Evolutionary conservation across 2,329 filamentous ascomycete species (phyloP), one percentile per base, ranked within the genome.

Genomic region (Didymella exigua): DNA sequence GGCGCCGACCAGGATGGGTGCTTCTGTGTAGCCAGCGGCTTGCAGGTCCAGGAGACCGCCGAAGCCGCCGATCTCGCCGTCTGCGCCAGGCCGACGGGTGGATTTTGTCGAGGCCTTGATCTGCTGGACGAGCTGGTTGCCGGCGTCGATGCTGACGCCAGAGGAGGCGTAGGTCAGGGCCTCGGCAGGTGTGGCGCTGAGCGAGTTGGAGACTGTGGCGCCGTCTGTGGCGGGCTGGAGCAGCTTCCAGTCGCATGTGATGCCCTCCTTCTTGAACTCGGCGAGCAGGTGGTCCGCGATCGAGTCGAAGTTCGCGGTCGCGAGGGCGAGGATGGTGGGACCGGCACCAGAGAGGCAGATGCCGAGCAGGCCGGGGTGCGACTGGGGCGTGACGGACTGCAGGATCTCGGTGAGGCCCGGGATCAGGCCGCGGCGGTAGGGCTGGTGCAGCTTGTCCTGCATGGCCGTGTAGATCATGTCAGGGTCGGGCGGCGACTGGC

Each of bases 361-460:
- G 34, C 95, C 95, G 49, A 97, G 83, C 49, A 99, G 85, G 5
- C 95, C 95, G 1, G 90, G 87, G 73, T 97, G 91, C 5, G 89
- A 89, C 70, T 86, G 84, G 24, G 93, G 95, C 10, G 90, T 96
- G 81, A 98, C 93, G 56, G 89, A 93, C 74, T 91, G 86, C 47
- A 99, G 86, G 49, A 99, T 93, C 72, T 96, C 89, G 14, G 90
- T 89, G 53, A 99, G 83, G 0, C 93, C 95, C 1, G 95, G 95
- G 65, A 99, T 96, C 59, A 99, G 84, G 2, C 85, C 89, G 77
- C 95, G 89, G 49, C 95, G 89, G 80, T 99, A 98, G 37, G 92
- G 95, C 77, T 99, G 95, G 79, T 99, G 95, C 58, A 99, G 86
- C 78, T 93, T 96, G 80, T 99, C 95, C 78, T 98, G 95, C 95